Evolutionary conservation across 352 stramenopile genomes (phyloP), one percentile per base, ranked within the genome.

Genomic region (Vaucheria bursata): DNA sequence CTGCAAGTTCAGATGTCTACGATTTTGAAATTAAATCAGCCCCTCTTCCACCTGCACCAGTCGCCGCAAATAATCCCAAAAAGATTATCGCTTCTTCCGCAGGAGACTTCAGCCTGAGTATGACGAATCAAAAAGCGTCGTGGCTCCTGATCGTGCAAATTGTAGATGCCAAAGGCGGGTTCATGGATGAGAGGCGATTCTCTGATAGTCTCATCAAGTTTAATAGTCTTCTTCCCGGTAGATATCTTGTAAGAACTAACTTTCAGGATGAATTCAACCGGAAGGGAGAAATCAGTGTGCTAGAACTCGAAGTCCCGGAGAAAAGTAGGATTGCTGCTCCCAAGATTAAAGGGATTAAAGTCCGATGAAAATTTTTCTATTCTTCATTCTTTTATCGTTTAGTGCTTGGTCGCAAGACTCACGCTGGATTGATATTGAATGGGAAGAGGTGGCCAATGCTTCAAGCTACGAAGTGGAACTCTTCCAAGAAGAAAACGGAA

Each of bases 291-390:
- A 25, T 59, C 45, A 59, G 45, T 25, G 25, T 25, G 18, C 25
- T 18, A 18, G 12, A 59, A 59, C 12, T 59, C 25, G 45, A 59
- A 59, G 45, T 59, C 18, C 45, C 45, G 45, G 45, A 18, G 12
- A 59, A 18, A 18, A 59, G 45, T 59, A 59, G 25, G 45, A 25
- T 59, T 18, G 12, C 45, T 59, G 45, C 45, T 59, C 45, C 45
- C 25, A 18, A 25, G 18, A 59, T 59, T 25, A 59, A 59, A 25
- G 45, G 45, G 25, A 59, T 59, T 59, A 59, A 59, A 59, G 45
- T 59, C 45, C 18, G 45, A 59, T 59, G 45, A 59, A 59, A 25
- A 59, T 59, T 59, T 59, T 59, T 59, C 45, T 59, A 18, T 18
- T 25, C 45, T 25, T 59, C 25, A 59, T 59, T 59, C 25, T 59